Evolutionary conservation across 331 rosid genomes (phyloP), one percentile per base, ranked within the genome.

Genomic region (Pyrus hybrid): DNA sequence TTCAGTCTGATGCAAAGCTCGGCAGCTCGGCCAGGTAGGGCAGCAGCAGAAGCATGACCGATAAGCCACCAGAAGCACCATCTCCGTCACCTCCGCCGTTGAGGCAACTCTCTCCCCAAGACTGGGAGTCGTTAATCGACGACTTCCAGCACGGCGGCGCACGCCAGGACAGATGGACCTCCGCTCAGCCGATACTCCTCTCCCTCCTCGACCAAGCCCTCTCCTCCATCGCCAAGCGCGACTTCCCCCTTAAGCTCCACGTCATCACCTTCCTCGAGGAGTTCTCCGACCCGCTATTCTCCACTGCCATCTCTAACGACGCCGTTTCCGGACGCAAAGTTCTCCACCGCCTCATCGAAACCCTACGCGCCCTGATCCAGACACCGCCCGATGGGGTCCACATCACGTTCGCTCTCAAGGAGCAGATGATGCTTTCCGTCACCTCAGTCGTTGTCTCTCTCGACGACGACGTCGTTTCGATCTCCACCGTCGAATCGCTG

Each of bases 81-180:
- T 26, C 79, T 37, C 35, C 23, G 7, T 68, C 54, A 8, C 81
- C 80, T 51, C 84, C 84, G 16, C 81, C 89, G 49, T 70, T 78
- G 74, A 94, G 83, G 75, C 85, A 88, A 13, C 86, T 91, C 45
- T 81, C 95, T 12, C 72, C 74, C 53, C 93, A 83, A 8, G 99
- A 94, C 14, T 94, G 99, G 97, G 97, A 94, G 81, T 53, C 83
- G n/a, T 72, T 94, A 47, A 85, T 94, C 49, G 99, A 92, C 8
- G 97, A 92, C 60, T 94, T 94, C 85, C 96, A 90, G 43, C 67
- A 14, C 88, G 91, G 91, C 64, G 87, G 87, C 35, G 67, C 77
- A 10, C 91, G 93, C 69, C 80, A 82, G 33, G 71, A 73, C 26
- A 85, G 81, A 76, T 90, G 93, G 91, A 85, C 73, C 64, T 76